Evolutionary conservation across 164 flowering plant genomes (phyloP), one percentile per base, ranked within the genome.

Genomic region (Vitis amurensis): DNA sequence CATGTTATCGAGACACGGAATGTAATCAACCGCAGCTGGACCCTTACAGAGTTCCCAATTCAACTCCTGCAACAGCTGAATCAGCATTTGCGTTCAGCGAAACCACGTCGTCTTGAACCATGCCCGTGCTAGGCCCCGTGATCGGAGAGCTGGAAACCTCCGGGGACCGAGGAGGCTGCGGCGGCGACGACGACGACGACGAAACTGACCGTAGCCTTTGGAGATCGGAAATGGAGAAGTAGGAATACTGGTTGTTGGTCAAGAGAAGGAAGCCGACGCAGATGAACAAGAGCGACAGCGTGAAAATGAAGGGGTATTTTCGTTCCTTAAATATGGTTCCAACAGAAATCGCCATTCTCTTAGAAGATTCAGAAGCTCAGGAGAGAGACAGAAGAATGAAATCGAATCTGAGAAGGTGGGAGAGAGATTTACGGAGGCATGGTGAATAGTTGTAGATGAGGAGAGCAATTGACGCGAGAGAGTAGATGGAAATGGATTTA

Each of bases 1-100:
- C 69, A 30, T 58, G 56, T 95, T 91, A 80, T 95, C 99, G 59
- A 95, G 77, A 74, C 99, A 95, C 1, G 99, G 99, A 30, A 95
- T 93, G 69, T 81, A 89, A 86, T 95, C 99, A 7, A 79, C 82
- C 14, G 89, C 88, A 57, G 52, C 58, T 1, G 82, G 10, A 1
- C 87, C 86, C 23, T 74, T 63, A 68, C 99, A 93, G 4, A 75
- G 13, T 64, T 56, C 51, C 98, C 99, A 88, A 9, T 74, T 55
- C 70, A 84, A 59, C 11, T 67, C 64, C 17, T n/a, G 49, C 9
- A 13, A 56, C 61, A 9, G 27, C 14, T 0, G 75, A 16, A 55
- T 11, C 16, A 30, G 23, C 6, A 4, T n/a, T 13, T 27, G 6
- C 63, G 3, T 30, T 3, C 49, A 14, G 9, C 11, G 73, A 9